Conservation (phyloP, 192 early-diverging fungal genomes). For the Coemansia sp. region DNA sequence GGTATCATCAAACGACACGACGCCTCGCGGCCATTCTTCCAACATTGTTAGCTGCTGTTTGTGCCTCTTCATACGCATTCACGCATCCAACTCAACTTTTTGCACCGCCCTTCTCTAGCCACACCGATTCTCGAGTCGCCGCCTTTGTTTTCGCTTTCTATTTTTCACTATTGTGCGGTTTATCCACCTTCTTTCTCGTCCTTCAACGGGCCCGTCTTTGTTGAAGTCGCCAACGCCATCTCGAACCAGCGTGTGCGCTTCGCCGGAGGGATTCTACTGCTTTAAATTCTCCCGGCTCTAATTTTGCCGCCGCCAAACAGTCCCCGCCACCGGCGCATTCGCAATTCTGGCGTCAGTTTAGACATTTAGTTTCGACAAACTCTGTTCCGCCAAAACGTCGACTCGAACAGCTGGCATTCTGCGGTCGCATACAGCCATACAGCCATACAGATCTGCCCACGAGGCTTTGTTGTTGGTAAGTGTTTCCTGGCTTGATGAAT, state of each 20-base stretch:
- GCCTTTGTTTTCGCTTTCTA: slow-evolving; percentile 12
- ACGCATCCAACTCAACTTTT: slow-evolving; percentile 1
- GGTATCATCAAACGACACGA: slow-evolving; percentile 8
- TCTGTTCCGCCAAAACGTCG: too few species aligned
- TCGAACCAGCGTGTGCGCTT: not conserved
- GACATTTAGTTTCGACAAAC: too few species aligned
- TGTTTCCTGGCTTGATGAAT: not conserved
- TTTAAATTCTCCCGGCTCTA: not conserved
- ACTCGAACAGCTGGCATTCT: not conserved
- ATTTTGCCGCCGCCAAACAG: not conserved
- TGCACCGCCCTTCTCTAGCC: slow-evolving; percentile 12
- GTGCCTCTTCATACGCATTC: slow-evolving; percentile 7
- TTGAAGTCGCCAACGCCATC: not conserved
- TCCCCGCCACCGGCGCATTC: not conserved
- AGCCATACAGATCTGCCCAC: not conserved
- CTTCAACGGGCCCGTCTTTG: not conserved
- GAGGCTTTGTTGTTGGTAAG: slow-evolving; percentile 6
- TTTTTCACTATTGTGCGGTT: slow-evolving; percentile 3
- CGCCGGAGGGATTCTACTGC: slow-evolving; percentile 1
- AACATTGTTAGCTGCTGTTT: slow-evolving; percentile 1
- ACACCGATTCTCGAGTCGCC: slow-evolving; percentile 9
- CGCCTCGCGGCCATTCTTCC: slow-evolving; percentile 17
- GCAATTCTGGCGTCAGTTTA: too few species aligned
- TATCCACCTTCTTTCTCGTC: slow-evolving; percentile 4
- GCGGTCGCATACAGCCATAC: not conserved